Conservation (phyloP, 345 rosid genomes). For the Tarenaya hassleriana region DNA sequence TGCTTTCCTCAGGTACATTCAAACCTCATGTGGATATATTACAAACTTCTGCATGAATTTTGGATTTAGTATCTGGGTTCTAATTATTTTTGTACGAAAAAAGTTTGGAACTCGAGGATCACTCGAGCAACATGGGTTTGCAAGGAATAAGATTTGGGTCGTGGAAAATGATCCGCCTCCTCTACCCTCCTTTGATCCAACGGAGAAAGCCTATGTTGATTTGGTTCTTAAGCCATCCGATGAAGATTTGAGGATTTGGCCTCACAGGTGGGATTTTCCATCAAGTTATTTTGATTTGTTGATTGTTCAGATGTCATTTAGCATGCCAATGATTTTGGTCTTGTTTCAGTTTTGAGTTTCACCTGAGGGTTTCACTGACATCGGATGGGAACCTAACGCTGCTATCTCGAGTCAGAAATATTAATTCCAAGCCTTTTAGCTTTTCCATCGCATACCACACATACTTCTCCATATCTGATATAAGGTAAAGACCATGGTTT, state of each 20-base stretch:
- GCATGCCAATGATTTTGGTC: conserved; percentile 6
- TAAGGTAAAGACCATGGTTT: conserved; percentile 41
- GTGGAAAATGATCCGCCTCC: conserved; percentile 70
- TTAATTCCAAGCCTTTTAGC: conserved; percentile 74
- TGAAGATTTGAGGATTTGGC: conserved; percentile 85
- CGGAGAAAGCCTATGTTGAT: conserved; percentile 51
- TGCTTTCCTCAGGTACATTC: conserved; percentile 84
- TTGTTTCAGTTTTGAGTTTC: conserved; percentile 83
- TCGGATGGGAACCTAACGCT: conserved; percentile 60
- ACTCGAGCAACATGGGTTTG: conserved; percentile 88
- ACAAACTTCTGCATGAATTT: background rate
- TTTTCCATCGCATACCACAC: conserved; percentile 84
- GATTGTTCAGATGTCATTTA: background rate
- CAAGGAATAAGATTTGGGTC: conserved; percentile 78
- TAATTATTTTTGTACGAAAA: conserved; percentile 13
- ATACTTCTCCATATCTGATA: conserved; percentile 79
- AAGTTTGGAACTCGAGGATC: conserved; percentile 85
- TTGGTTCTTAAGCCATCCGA: conserved; percentile 74
- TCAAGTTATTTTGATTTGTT: conserved; percentile 1
- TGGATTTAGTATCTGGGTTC: background rate
- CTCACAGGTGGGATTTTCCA: conserved; percentile 46
- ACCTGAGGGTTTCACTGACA: conserved; percentile 64
- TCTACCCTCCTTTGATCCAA: conserved; percentile 43
- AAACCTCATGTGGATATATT: background rate
- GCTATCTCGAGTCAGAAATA: conserved; percentile 82